phyloP scores from a whole-genome alignment of 805 yeast species.

The Ogataea zsoltii region DNA sequence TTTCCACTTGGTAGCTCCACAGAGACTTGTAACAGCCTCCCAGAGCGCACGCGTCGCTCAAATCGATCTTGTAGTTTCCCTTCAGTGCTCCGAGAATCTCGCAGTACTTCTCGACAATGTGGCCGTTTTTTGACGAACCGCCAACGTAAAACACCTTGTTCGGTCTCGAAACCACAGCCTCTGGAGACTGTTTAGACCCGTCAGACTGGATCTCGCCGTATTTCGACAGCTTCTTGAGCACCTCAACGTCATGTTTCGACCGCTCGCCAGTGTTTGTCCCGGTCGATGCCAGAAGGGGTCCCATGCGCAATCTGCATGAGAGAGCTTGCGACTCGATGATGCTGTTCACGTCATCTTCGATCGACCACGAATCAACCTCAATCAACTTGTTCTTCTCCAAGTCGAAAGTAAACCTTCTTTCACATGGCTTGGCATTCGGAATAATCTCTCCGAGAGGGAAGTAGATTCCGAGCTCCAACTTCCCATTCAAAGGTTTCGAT shows the following conservation, averaged over 20 bases:
- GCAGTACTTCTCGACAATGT: constrained; percentile 70
- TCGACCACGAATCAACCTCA: constrained; percentile 42
- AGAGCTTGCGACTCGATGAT: constrained; percentile 87
- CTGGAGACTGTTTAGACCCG: constrained; percentile 45
- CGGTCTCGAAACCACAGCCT: constrained; percentile 56
- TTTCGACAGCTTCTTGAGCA: constrained; percentile 25
- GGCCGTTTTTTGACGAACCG: constrained; percentile 74
- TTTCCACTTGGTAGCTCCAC: constrained; percentile 56
- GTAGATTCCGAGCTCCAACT: constrained; percentile 66
- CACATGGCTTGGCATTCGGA: constrained; percentile 73
- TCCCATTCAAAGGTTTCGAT: constrained; percentile 34
- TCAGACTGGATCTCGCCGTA: constrained; percentile 51
- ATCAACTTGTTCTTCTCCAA: constrained; percentile 31
- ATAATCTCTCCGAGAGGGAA: constrained; percentile 91
- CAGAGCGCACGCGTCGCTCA: constrained; percentile 87
- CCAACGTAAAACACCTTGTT: constrained; percentile 80
- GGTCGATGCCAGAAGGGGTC: constrained; percentile 63
- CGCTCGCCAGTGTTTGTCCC: constrained; percentile 2
- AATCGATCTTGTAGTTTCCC: constrained; percentile 71
- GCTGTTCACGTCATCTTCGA: constrained; percentile 66
- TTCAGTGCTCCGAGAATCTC: constrained; percentile 63
- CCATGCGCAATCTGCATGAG: constrained; percentile 76
- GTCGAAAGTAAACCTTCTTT: constrained; percentile 50
- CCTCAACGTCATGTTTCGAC: constrained; percentile 20
- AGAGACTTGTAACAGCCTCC: constrained; percentile 89